Base-by-base conservation (phyloP, 208 protist species). In the Balamuthia mandrillaris region DNA sequence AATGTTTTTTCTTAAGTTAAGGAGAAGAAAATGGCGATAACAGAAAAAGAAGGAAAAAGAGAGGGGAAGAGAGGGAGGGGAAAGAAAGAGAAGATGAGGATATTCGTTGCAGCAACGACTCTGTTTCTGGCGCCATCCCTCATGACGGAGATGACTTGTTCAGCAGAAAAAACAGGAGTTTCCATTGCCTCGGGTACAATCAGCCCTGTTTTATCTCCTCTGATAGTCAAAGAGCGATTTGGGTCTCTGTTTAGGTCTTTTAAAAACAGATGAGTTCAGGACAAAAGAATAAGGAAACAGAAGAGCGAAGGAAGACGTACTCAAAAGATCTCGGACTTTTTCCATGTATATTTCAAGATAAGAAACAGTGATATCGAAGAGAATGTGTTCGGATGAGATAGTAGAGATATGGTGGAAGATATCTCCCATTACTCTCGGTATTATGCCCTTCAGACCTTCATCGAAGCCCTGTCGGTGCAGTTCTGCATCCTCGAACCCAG, bases 321-420 rank as follows among this genome's bases (percentile, higher is more conserved):
- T 54, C 16, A 84, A 21, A 18, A 84, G 56, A 37, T 84, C 78
- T 0, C 78, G 0, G 0, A 70, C 5, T 45, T 84, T 84, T 7
- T 84, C 78, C 78, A 84, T 84, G 78, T 84, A 84, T 33, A 84
- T 63, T 45, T 84, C 78, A 21, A 84, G 12, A 24, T 84, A 84
- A 37, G 78, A 84, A 0, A 56, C 78, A 31, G 33, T 27, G 37
- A 84, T 56, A 39, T 47, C 33, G 52, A 81, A 42, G 14, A 63
- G 33, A 3, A 81, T 39, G 49, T 35, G 27, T 0, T 16, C 9
- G 9, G 33, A 21, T n/a, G n/a, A n/a, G n/a, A n/a, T n/a, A n/a
- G n/a, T n/a, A n/a, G 49, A 56, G 16, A 56, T 56, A 21, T n/a
- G 49, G 18, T 56, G 49, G 31, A 81, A 81, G 49, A 81, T 81